Evolutionary conservation across 805 yeast genomes (phyloP).

Genomic region (Saccharomycopsis oosterbeekiorum): DNA sequence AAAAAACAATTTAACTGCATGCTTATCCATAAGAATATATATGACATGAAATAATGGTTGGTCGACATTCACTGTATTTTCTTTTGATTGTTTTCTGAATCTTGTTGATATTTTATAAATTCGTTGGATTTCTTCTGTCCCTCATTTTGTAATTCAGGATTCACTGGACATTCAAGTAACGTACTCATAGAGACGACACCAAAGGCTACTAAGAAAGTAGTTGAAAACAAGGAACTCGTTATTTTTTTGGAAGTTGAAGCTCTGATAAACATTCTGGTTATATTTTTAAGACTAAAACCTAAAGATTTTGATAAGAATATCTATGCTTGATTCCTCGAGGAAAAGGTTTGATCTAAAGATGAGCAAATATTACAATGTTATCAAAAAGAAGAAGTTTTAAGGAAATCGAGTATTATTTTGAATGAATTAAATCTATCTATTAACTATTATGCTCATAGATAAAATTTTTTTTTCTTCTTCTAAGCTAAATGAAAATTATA

Average conservation of each 20-base stretch:
- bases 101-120: not conserved
- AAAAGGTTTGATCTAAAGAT: too few species aligned
- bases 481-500: not conserved
- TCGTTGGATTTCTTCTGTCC: not conserved
- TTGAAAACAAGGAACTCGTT: slow-evolving; percentile 57
- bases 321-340: not conserved
- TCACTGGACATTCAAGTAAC: slow-evolving; percentile 21
- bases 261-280: slow-evolving; percentile 38
- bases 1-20: too few species aligned
- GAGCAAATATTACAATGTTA: too few species aligned
- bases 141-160: slow-evolving; percentile 6
- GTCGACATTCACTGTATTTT: not conserved
- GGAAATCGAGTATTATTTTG: not conserved
- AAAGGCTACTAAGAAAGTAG: slow-evolving; percentile 67
- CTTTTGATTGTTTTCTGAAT: not conserved
- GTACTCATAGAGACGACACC: slow-evolving; percentile 40
- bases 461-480: not conserved
- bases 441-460: not conserved
- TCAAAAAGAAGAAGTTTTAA: too few species aligned
- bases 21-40: too few species aligned
- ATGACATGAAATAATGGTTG: too few species aligned
- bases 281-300: not conserved
- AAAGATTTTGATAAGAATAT: too few species aligned
- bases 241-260: slow-evolving; percentile 47
- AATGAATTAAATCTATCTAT: not conserved